Percentiles rank a stretch among this genome's conserved stretches.
Evolutionary conservation across 305 asterid species (phyloP).

Genomic region (Fraxinus nigra): DNA sequence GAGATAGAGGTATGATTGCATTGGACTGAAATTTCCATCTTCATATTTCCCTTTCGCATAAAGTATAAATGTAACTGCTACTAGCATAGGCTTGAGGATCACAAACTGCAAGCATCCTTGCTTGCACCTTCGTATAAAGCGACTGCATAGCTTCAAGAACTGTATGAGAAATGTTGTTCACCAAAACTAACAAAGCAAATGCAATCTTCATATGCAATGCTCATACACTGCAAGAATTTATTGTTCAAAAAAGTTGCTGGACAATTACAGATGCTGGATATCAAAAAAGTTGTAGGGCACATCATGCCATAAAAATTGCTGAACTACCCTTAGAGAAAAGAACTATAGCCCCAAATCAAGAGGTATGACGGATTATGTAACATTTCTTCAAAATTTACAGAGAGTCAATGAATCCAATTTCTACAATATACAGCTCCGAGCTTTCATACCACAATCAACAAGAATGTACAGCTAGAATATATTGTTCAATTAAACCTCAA

Average conservation of each 20-base stretch:
- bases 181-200: conserved; percentile 17
- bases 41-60: conserved; percentile 89
- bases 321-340: background rate
- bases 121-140: conserved; percentile 93
- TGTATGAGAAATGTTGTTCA: conserved; percentile 17
- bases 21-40: conserved; percentile 86
- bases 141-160: conserved; percentile 58
- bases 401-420: conserved; percentile 11
- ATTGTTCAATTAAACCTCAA: background rate
- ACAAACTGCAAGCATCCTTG: conserved; percentile 98
- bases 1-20: conserved; percentile 88
- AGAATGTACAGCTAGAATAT: background rate
- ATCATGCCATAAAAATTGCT: background rate
- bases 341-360: background rate
- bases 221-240: background rate
- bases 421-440: conserved; percentile 3
- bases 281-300: background rate
- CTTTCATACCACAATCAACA: conserved; percentile 14
- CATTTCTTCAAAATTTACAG: background rate
- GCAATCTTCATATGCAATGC: conserved; percentile 9
- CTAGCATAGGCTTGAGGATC: conserved; percentile 89
- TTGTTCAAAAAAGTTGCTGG: too few relatives aligned
- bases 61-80: conserved; percentile 67
- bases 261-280: background rate
- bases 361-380: background rate